Base-by-base conservation (phyloP, 768 basidiomycete species). In the Pleurotus ostreatus region DNA sequence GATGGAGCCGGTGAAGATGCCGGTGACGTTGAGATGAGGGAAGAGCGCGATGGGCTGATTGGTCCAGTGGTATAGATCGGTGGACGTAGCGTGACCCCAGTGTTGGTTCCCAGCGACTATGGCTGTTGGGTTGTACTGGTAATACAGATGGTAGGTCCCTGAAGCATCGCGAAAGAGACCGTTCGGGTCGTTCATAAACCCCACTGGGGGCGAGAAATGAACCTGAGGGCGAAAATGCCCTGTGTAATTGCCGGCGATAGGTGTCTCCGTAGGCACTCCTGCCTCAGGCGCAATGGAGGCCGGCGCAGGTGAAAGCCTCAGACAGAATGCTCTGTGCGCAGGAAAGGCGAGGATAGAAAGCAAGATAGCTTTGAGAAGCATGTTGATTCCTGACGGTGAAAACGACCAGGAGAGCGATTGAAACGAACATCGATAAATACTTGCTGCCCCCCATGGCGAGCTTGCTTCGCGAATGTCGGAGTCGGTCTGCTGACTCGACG, bases 111-210 rank as follows among this genome's bases (percentile, higher is more conserved):
- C 48, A 16, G 34, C 34, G 3, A 49, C 34, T 16, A 49, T 18
- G 15, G 16, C 48, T 4, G 34, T n/a, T 12, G 48, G 48, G 22
- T 49, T 49, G 48, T 34, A 49, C 38, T 49, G 30, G 30, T 34
- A 37, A 25, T 49, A 37, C 12, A 49, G 30, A 37, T 49, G 25
- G 30, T 49, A 49, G 38, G 48, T 49, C 9, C 48, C 48, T 26
- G 48, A 38, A n/a, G 48, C 23, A 23, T 49, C 48, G n/a, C 30
- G 48, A 49, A 49, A 49, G 16, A 34, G 48, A 49, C 48, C 48
- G 26, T 49, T 49, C 7, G 48, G 48, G 48, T 49, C 48, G 34
- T 49, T 37, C 48, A 30, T 30, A 15, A 2, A 49, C 5, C 48
- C 48, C 15, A 49, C 48, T 8, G 48, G 48, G 16, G 48, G 48